Evolutionary conservation across 2,329 filamentous ascomycete genomes (phyloP).

Genomic region (Talaromyces islandicus): DNA sequence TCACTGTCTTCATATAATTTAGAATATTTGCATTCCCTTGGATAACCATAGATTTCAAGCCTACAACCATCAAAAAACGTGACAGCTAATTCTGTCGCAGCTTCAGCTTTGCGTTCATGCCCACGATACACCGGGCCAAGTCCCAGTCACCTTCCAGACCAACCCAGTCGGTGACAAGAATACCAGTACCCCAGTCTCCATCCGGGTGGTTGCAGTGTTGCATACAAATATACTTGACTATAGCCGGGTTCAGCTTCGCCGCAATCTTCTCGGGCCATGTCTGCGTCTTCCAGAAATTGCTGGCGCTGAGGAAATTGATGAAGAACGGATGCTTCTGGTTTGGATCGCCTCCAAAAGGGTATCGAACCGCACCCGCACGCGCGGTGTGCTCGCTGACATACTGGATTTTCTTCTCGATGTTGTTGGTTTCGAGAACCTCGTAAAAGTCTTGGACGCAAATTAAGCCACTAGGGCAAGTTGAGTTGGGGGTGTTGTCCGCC

Average conservation of each 20-base stretch:
- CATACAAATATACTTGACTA: conserved; percentile 53
- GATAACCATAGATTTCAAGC: not conserved
- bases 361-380: conserved; percentile 54
- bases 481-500: conserved; percentile 84
- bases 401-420: conserved; percentile 74
- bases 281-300: conserved; percentile 86
- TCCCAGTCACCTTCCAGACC: conserved; percentile 86
- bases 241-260: conserved; percentile 74
- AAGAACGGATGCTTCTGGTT: conserved; percentile 60
- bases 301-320: conserved; percentile 84
- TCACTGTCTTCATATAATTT: not conserved
- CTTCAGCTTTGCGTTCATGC: conserved; percentile 70
- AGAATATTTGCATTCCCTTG: conserved; percentile 1
- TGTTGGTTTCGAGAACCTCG: conserved; percentile 68
- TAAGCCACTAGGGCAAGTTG: conserved; percentile 61
- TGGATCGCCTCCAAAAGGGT: conserved; percentile 40
- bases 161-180: conserved; percentile 92
- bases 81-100: conserved; percentile 16
- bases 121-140: conserved; percentile 76
- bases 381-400: conserved; percentile 70
- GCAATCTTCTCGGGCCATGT: conserved; percentile 96
- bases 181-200: conserved; percentile 72
- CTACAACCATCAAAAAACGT: not conserved
- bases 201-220: conserved; percentile 45
- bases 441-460: conserved; percentile 94